These are phyloP conservation scores for Meira nashicola DNA, from an alignment of 1,284 basidiomycete genomes.

Conservation along the genomic window DNA sequence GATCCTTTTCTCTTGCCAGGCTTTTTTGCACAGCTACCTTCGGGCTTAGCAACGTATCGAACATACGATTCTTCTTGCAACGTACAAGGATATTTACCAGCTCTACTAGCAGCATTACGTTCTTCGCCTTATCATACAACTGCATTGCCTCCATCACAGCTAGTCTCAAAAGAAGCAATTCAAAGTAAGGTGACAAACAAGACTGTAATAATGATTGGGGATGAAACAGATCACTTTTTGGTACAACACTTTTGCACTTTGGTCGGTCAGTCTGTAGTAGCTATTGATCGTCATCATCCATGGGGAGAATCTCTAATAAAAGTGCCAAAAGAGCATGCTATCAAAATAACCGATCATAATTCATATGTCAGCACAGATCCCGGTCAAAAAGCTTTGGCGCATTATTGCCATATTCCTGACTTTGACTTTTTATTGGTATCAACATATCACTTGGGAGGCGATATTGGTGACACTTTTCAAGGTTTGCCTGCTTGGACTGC, in stretches of 20 bases:
- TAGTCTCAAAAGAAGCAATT: background rate
- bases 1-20: slow-evolving; percentile 36
- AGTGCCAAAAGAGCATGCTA: slow-evolving; percentile 27
- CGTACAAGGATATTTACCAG: slow-evolving; percentile 22
- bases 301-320: slow-evolving; percentile 37
- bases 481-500: slow-evolving; percentile 48
- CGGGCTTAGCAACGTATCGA: slow-evolving; percentile 30
- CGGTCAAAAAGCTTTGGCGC: slow-evolving; percentile 47
- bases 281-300: slow-evolving; percentile 48
- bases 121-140: slow-evolving; percentile 9
- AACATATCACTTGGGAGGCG: slow-evolving; percentile 54
- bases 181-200: slow-evolving; percentile 46
- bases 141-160: background rate
- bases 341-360: slow-evolving; percentile 12
- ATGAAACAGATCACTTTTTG: slow-evolving; percentile 52
- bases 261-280: slow-evolving; percentile 45
- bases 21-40: slow-evolving; percentile 27
- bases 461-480: slow-evolving; percentile 51
- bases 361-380: background rate
- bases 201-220: slow-evolving; percentile 54
- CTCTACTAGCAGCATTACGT: slow-evolving; percentile 24
- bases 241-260: slow-evolving; percentile 54
- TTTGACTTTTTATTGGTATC: slow-evolving; percentile 53
- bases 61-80: slow-evolving; percentile 34
- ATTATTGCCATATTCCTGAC: slow-evolving; percentile 53